Evolutionary conservation across 768 basidiomycete species (phyloP).

Genomic region (Auricularia auricula-judae): DNA sequence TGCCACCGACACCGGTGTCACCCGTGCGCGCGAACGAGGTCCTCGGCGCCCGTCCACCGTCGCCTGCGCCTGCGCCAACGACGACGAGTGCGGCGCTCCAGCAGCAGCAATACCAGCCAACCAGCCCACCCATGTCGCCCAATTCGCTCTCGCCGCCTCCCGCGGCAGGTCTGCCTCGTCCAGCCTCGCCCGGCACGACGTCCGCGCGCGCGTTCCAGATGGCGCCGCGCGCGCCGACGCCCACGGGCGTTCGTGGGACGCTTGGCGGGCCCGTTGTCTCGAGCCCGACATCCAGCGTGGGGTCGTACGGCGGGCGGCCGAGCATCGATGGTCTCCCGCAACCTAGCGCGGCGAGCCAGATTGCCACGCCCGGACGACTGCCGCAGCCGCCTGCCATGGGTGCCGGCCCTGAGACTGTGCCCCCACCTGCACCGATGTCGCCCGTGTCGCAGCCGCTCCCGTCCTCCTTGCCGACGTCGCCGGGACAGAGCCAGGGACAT

Average conservation of each 20-base stretch:
- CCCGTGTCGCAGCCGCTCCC: neutral
- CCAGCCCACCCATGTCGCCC: neutral
- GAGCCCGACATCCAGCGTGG: neutral
- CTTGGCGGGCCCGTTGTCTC: neutral
- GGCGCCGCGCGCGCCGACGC: neutral
- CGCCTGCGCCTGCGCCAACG: conserved; percentile 11
- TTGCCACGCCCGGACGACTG: neutral
- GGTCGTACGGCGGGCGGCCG: neutral
- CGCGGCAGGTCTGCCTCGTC: neutral
- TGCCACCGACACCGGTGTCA: conserved; percentile 3
- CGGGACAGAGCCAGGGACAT: neutral
- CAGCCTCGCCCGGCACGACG: neutral
- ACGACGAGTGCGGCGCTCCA: neutral
- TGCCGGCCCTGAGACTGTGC: neutral
- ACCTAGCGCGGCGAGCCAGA: neutral
- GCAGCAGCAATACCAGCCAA: neutral
- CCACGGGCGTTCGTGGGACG: neutral
- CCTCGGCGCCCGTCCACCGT: neutral
- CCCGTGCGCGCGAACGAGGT: neutral
- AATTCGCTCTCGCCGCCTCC: neutral
- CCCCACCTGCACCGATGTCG: neutral
- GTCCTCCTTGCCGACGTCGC: neutral
- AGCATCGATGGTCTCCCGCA: neutral
- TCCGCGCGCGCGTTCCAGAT: neutral
- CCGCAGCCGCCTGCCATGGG: neutral